A percentile compares a stretch with the other conserved stretches of the same genome.
phyloP scores from a whole-genome alignment of 176 grass and related monocot species.

The Lolium multiflorum region DNA sequence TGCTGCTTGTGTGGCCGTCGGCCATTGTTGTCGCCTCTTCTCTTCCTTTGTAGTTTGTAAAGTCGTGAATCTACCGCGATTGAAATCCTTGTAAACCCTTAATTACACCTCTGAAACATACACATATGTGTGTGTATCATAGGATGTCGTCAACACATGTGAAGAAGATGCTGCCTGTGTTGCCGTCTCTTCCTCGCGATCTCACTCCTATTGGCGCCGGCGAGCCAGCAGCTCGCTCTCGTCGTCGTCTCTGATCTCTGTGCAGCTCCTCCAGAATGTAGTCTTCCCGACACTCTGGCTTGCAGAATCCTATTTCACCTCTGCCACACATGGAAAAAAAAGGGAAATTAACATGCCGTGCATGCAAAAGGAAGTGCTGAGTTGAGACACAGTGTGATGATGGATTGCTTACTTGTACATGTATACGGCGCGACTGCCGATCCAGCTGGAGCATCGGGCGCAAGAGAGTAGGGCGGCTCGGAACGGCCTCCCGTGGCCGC shows the following conservation, averaged over 20 bases:
- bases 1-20: neutral
- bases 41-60: neutral
- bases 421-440: conserved; percentile 46
- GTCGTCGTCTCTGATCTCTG: conserved; percentile 30
- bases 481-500: neutral
- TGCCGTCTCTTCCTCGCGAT: neutral
- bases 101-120: neutral
- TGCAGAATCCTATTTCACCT: conserved; percentile 67
- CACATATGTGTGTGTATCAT: neutral
- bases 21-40: neutral
- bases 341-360: neutral
- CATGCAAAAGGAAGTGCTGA: neutral
- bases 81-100: neutral
- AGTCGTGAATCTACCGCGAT: neutral
- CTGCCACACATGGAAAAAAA: conserved; percentile 32
- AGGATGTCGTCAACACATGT: neutral
- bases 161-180: conserved; percentile 48
- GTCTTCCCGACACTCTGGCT: conserved; percentile 41
- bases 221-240: neutral
- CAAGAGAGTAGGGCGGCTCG: conserved; percentile 38
- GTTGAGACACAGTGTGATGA: neutral
- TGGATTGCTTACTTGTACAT: conserved; percentile 60
- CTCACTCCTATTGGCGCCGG: neutral
- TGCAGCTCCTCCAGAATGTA: conserved; percentile 47
- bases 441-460: conserved; percentile 39